These are phyloP conservation scores for Solanum appendiculatum DNA, from an alignment of 257 asterid genomes.

Conservation along the genomic window DNA sequence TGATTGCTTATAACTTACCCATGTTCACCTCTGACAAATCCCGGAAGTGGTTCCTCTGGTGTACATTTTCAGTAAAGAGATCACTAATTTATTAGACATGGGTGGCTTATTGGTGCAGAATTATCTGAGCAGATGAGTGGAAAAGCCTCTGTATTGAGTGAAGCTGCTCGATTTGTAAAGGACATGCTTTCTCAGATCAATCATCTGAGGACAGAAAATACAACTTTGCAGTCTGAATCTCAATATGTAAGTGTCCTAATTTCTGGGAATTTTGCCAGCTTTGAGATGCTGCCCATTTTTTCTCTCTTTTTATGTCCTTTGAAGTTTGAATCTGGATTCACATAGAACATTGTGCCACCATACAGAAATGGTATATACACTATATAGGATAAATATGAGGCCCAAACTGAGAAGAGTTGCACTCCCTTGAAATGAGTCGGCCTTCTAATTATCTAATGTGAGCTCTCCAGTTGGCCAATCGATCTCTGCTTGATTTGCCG, in stretches of 20 bases:
- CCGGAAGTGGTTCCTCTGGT: too few species aligned
- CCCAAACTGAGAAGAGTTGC: neutral
- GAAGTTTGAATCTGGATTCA: neutral
- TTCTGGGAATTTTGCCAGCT: neutral
- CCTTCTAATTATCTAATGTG: neutral
- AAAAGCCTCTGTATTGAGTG: constrained; percentile 41
- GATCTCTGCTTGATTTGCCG: neutral
- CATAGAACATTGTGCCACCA: neutral
- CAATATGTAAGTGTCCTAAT: constrained; percentile 34
- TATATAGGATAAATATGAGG: neutral
- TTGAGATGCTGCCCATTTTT: neutral
- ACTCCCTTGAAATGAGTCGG: neutral
- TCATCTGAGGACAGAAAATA: constrained; percentile 31
- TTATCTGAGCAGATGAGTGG: constrained; percentile 39
- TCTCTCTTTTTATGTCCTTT: neutral
- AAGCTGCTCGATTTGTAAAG: constrained; percentile 38
- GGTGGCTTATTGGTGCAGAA: constrained; percentile 22
- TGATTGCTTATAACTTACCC: neutral
- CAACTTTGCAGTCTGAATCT: constrained; percentile 37
- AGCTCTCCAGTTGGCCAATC: neutral
- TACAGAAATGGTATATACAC: neutral
- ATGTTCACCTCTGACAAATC: neutral
- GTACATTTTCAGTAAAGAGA: neutral
- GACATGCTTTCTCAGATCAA: constrained; percentile 34
- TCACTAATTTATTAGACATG: neutral